phyloP scores from a whole-genome alignment of 495 filamentous ascomycete species.

The Venustampulla echinocandica region DNA sequence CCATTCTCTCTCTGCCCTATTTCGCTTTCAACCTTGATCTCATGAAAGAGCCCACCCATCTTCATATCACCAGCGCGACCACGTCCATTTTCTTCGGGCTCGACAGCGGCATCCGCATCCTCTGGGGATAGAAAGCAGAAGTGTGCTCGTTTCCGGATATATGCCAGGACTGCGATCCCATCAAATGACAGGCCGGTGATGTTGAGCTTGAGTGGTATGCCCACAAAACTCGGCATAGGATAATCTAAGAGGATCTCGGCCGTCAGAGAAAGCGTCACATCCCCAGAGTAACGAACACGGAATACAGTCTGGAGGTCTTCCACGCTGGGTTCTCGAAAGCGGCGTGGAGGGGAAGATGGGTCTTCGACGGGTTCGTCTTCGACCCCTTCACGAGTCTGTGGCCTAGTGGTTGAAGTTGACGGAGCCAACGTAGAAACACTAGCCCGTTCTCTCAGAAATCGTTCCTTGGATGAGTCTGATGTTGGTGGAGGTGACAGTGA shows the following conservation, averaged over 20 bases:
- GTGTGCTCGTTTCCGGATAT: constrained; percentile 73
- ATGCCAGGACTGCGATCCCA: constrained; percentile 82
- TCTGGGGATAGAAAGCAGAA: constrained; percentile 89
- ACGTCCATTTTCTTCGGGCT: constrained; percentile 37
- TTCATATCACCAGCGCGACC: constrained; percentile 34
- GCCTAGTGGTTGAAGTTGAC: constrained; percentile 33
- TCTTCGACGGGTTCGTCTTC: constrained; percentile 22
- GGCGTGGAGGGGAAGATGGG: constrained; percentile 28
- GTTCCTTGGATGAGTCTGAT: constrained; percentile 18
- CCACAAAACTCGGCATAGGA: constrained; percentile 93
- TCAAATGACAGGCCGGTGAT: constrained; percentile 93
- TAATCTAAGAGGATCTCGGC: constrained; percentile 95
- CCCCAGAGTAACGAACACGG: constrained; percentile 77
- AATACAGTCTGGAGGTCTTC: constrained; percentile 85
- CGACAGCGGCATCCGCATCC: constrained; percentile 62
- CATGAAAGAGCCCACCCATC: constrained; percentile 69
- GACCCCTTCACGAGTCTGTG: constrained; percentile 36
- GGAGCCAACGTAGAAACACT: constrained; percentile 46
- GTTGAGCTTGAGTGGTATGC: constrained; percentile 81
- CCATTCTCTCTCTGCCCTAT: constrained; percentile 86
- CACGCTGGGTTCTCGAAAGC: constrained; percentile 36
- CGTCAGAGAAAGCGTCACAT: constrained; percentile 77
- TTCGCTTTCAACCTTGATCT: constrained; percentile 94
- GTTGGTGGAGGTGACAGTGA: constrained; percentile 21
- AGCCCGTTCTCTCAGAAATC: constrained; percentile 36